phyloP scores from a whole-genome alignment of 805 yeast species.

The Kluyveromyces lactis region DNA sequence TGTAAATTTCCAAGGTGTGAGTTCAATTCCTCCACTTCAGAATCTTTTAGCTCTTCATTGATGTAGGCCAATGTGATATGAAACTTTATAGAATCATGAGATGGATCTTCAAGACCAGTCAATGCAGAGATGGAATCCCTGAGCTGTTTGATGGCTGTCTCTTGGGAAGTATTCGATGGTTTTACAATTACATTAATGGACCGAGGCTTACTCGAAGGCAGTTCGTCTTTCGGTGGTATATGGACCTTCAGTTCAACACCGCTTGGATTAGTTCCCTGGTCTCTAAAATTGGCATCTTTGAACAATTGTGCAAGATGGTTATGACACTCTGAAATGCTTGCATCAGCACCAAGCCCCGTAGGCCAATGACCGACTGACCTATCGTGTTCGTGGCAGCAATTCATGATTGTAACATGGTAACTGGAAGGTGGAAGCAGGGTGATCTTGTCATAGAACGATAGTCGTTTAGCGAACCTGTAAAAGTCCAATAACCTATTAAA shows the following conservation, averaged over 20 bases:
- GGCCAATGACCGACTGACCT: constrained; percentile 1
- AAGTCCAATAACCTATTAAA: constrained; percentile 1
- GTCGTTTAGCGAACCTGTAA: constrained; percentile 1
- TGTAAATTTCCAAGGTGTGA: neutral
- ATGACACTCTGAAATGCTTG: neutral
- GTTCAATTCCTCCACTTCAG: neutral
- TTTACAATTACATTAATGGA: constrained; percentile 1
- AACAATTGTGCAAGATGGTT: neutral
- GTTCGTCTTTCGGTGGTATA: neutral
- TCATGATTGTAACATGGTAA: constrained; percentile 5
- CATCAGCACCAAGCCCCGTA: neutral
- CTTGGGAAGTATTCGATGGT: neutral
- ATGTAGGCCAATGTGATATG: constrained; percentile 3
- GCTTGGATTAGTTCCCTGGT: neutral
- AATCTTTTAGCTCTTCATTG: neutral
- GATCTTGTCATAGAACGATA: constrained; percentile 3
- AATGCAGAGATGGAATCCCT: neutral
- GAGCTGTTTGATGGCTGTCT: neutral
- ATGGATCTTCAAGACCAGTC: constrained; percentile 2
- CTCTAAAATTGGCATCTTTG: neutral
- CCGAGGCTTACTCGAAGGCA: neutral
- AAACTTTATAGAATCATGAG: constrained; percentile 1
- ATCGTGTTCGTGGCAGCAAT: constrained; percentile 4
- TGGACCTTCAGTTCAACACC: neutral
- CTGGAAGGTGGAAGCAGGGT: constrained; percentile 3